These are phyloP conservation scores for Tetramitus jugosus DNA, from an alignment of 208 protist species.

Conservation along the genomic window DNA sequence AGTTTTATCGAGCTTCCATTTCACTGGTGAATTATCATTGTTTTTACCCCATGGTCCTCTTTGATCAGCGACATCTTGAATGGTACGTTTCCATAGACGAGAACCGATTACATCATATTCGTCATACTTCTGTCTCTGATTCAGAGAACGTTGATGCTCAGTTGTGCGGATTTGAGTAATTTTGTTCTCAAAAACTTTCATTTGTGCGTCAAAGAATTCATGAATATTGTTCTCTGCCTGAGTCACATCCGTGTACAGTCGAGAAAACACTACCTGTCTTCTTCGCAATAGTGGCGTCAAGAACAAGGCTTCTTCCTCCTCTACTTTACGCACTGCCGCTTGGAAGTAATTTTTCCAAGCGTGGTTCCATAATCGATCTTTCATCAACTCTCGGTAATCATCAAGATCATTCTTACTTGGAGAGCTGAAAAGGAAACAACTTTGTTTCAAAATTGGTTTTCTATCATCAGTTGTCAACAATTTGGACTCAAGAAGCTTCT, in stretches of 20 bases:
- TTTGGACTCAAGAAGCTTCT: neutral
- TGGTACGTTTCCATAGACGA: neutral
- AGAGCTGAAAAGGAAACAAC: neutral
- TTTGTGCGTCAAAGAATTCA: neutral
- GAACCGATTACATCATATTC: neutral
- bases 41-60: slow-evolving; percentile 14
- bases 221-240: neutral
- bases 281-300: neutral
- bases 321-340: neutral
- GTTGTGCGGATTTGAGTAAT: neutral
- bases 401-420: neutral
- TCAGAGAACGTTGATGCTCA: neutral
- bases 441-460: neutral
- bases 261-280: neutral
- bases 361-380: neutral
- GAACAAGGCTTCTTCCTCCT: neutral
- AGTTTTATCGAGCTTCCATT: slow-evolving; percentile 12
- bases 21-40: neutral
- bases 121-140: neutral
- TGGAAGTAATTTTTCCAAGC: neutral
- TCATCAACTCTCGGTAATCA: neutral
- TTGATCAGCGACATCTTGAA: slow-evolving; percentile 1
- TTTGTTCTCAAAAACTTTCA: neutral
- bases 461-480: neutral
- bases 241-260: neutral